Base-by-base conservation (phyloP, 2,329 filamentous ascomycete species). In the Trichoderma afroharzianum region DNA sequence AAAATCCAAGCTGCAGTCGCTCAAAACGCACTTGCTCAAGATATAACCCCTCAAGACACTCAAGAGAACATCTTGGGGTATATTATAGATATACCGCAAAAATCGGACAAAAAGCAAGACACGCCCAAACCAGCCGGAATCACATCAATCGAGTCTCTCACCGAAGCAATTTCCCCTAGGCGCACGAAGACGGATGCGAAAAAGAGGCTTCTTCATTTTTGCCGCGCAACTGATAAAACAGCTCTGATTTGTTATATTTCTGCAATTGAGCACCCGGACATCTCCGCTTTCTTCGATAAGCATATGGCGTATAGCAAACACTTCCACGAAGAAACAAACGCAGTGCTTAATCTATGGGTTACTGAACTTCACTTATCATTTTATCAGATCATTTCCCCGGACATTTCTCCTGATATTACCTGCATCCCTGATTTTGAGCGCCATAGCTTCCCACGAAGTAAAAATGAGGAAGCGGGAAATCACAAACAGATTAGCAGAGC, bases 361-460 rank as follows among this genome's bases (percentile, higher is more conserved):
- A 63, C 39, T 6, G 62, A 63, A 3, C 6, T 63, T 6, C 62
- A 63, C 24, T 9, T 63, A 18, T 63, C 62, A 3, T 63, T 63
- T 18, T 63, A 50, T 33, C 39, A 4, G 9, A 53, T 50, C 33
- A 3, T 50, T 32, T 3, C 2, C 1, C 1, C 1, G 3, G 4
- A 5, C 1, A 2, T 0, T 4, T 2, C 5, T 6, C 14, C 24
- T 5, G 2, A 3, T 6, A 7, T 5, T 32, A 3, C 9, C 4
- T 5, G 18, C 5, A 50, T 63, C n/a, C 62, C 62, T 24, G 6
- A 1, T 11, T 30, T 33, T 3, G 39, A 63, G 0, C 4, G 18
- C 24, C 6, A 32, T 18, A 15, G 1, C 43, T 50, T 21, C 43
- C 43, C 18, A 50, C 15, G 0, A 0, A 15, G 14, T 18, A 39